These are phyloP conservation scores for Vigna angularis DNA, from an alignment of 306 rosid species.

Conservation along the genomic window DNA sequence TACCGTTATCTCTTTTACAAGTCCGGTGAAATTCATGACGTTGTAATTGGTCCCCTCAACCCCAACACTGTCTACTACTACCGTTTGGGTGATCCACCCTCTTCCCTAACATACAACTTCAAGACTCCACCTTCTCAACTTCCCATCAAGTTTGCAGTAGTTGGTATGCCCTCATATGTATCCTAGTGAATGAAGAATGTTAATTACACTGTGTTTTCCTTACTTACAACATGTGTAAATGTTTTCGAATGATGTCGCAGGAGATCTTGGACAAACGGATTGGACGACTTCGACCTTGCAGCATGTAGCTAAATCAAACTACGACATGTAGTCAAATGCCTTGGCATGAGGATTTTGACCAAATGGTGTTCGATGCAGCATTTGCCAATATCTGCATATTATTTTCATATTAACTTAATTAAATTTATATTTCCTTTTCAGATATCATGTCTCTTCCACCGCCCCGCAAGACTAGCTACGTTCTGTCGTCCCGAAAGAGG, in stretches of 20 bases:
- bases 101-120: slow-evolving; percentile 52
- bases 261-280: slow-evolving; percentile 90
- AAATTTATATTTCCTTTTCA: too few relatives aligned
- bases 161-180: slow-evolving; percentile 45
- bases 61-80: slow-evolving; percentile 67
- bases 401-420: too few relatives aligned
- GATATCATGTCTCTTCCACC: too few relatives aligned
- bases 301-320: slow-evolving; percentile 56
- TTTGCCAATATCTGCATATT: too few relatives aligned
- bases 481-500: too few relatives aligned
- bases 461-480: too few relatives aligned
- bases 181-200: neutral
- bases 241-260: slow-evolving; percentile 39
- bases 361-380: too few relatives aligned
- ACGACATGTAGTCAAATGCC: slow-evolving; percentile 54
- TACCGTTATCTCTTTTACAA: slow-evolving; percentile 45
- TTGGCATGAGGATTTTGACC: too few relatives aligned
- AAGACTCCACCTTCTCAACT: slow-evolving; percentile 72
- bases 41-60: slow-evolving; percentile 70
- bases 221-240: neutral
- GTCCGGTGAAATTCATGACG: slow-evolving; percentile 74
- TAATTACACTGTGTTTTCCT: neutral
- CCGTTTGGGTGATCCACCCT: slow-evolving; percentile 61
- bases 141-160: slow-evolving; percentile 76
- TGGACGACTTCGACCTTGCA: slow-evolving; percentile 77